phyloP scores from a whole-genome alignment of 305 asterid species.

The Solanum aculeatissimum region DNA sequence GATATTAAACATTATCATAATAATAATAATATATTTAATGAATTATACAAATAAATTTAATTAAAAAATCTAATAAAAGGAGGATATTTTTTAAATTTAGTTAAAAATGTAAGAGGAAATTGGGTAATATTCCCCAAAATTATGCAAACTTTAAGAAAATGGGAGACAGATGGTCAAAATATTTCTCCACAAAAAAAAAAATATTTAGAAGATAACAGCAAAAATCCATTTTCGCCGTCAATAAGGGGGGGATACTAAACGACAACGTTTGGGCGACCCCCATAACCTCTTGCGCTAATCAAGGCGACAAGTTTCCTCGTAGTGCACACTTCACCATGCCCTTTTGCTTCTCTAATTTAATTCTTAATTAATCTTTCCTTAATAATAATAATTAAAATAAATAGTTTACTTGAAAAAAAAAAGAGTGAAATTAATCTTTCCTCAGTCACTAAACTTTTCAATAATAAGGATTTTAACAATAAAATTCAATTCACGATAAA shows the following conservation, averaged over 20 bases:
- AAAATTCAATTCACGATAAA: too few relatives aligned
- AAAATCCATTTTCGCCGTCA: neutral
- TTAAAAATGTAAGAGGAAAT: neutral
- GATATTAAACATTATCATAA: too few relatives aligned
- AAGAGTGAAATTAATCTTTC: neutral
- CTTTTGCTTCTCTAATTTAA: neutral
- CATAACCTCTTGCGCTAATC: conserved; percentile 13
- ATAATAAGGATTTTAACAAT: too few relatives aligned
- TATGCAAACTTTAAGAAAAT: neutral
- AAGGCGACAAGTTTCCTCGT: conserved; percentile 15
- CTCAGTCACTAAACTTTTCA: neutral
- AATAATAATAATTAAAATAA: neutral
- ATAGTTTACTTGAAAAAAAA: too few relatives aligned
- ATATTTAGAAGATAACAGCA: neutral
- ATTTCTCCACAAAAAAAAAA: neutral
- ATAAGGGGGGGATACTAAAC: neutral
- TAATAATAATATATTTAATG: too few relatives aligned
- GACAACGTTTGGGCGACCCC: neutral
- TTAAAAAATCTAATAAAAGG: too few relatives aligned
- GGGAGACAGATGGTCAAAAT: conserved; percentile 7
- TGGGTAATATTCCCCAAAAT: neutral
- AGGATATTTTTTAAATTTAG: too few relatives aligned
- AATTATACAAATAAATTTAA: too few relatives aligned
- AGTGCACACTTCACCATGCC: neutral
- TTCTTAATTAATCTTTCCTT: neutral